These are phyloP conservation scores for Verticillium alfalfae DNA, from an alignment of 2,329 filamentous ascomycete species.

Conservation along the genomic window DNA sequence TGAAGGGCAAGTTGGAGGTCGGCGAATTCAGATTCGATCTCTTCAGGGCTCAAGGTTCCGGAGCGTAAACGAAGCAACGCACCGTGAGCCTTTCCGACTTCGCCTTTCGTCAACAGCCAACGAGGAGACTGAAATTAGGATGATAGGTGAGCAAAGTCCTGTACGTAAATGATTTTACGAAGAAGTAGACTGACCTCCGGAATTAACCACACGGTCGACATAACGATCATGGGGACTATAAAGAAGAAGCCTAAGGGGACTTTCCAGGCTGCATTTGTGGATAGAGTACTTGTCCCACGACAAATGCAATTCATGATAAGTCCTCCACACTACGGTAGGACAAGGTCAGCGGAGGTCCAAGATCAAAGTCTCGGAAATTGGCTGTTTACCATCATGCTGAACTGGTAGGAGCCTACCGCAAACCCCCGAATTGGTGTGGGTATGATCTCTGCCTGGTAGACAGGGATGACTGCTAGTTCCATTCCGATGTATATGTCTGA, in stretches of 20 bases:
- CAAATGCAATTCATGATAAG: conserved; percentile 17
- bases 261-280: conserved; percentile 21
- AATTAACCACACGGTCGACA: conserved; percentile 18
- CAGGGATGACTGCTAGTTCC: conserved; percentile 29
- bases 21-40: conserved; percentile 16
- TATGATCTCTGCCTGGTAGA: conserved; percentile 27
- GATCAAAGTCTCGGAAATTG: background rate
- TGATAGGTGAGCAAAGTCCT: too few relatives aligned
- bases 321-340: too few relatives aligned
- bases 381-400: conserved; percentile 3
- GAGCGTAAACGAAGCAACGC: conserved; percentile 16
- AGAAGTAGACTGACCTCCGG: conserved; percentile 12
- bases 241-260: conserved; percentile 28
- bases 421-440: conserved; percentile 23
- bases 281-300: conserved; percentile 20
- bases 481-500: conserved; percentile 29
- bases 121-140: conserved; percentile 10
- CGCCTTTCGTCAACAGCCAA: conserved; percentile 20
- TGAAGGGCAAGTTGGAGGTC: conserved; percentile 15
- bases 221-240: conserved; percentile 21
- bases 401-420: conserved; percentile 26
- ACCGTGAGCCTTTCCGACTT: conserved; percentile 19
- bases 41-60: conserved; percentile 14
- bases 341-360: too few relatives aligned
- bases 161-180: too few relatives aligned